These are phyloP conservation scores for Vitrella brassicaformis DNA, from an alignment of 73 alveolate species.

Conservation along the genomic window DNA sequence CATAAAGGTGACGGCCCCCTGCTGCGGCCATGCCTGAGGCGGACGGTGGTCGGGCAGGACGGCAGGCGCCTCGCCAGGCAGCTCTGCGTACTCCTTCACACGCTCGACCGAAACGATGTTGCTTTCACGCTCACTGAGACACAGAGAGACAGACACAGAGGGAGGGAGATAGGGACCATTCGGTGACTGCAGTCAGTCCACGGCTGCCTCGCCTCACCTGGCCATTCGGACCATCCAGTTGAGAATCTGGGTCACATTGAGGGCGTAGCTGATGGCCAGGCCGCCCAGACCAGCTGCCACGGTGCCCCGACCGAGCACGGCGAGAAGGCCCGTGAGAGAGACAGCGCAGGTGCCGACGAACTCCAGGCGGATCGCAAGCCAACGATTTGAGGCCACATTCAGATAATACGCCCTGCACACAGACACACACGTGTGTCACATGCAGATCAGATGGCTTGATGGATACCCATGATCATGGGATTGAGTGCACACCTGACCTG, in stretches of 20 bases:
- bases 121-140: conserved; percentile 32
- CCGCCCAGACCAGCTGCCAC: conserved; percentile 7
- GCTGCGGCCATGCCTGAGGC: not conserved
- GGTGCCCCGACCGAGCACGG: not conserved
- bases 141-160: no score
- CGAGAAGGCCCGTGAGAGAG: not conserved
- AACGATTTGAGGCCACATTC: conserved; percentile 19
- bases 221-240: conserved; percentile 41
- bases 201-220: conserved; percentile 15
- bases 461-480: no score
- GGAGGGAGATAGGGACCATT: no score
- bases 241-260: conserved; percentile 18
- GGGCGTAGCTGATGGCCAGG: conserved; percentile 23
- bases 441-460: no score
- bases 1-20: not conserved
- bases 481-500: no score
- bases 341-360: conserved; percentile 21
- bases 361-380: conserved; percentile 31
- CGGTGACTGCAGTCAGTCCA: no score
- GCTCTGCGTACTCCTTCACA: not conserved
- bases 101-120: conserved; percentile 15
- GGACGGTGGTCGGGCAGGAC: not conserved
- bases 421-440: no score
- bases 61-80: not conserved
- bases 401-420: conserved; percentile 29